Conservation (phyloP, 176 grass and related monocot genomes). For the Thalia dealbata region DNA sequence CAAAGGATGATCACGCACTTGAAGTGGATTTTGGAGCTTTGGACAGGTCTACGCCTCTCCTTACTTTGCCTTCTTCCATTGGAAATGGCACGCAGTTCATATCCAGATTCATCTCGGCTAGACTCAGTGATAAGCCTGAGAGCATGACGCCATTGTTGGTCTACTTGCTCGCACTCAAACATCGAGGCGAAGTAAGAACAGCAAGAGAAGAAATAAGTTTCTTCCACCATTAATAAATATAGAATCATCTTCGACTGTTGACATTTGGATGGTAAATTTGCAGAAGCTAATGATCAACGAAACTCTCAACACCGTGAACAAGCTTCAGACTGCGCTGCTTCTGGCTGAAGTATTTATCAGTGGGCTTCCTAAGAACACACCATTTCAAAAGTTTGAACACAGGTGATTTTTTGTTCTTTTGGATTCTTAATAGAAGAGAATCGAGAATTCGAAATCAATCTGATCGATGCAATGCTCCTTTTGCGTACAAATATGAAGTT, state of each 20-base stretch:
- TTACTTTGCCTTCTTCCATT: constrained; percentile 77
- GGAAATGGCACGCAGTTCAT: constrained; percentile 75
- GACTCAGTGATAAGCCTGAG: constrained; percentile 41
- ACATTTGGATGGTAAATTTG: constrained; percentile 8
- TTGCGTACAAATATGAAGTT: constrained; percentile 33
- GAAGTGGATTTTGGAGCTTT: constrained; percentile 85
- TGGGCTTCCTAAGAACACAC: constrained; percentile 57
- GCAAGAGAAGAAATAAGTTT: background rate
- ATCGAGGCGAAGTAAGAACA: constrained; percentile 49
- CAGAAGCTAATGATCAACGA: constrained; percentile 93
- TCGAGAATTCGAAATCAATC: background rate
- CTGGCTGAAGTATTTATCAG: constrained; percentile 68
- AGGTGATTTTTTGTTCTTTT: constrained; percentile 32
- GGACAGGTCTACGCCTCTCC: constrained; percentile 49
- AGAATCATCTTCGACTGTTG: background rate
- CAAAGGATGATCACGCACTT: constrained; percentile 64
- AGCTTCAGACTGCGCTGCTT: constrained; percentile 81
- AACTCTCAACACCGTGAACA: constrained; percentile 56
- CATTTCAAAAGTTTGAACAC: constrained; percentile 70
- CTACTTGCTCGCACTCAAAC: constrained; percentile 69
- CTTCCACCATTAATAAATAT: background rate
- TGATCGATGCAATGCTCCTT: background rate
- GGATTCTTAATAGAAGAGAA: background rate
- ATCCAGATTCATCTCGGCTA: constrained; percentile 69
- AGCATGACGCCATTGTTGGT: constrained; percentile 69